Conservation (phyloP, 139 green algal species). For the Nannochloris sp. region DNA sequence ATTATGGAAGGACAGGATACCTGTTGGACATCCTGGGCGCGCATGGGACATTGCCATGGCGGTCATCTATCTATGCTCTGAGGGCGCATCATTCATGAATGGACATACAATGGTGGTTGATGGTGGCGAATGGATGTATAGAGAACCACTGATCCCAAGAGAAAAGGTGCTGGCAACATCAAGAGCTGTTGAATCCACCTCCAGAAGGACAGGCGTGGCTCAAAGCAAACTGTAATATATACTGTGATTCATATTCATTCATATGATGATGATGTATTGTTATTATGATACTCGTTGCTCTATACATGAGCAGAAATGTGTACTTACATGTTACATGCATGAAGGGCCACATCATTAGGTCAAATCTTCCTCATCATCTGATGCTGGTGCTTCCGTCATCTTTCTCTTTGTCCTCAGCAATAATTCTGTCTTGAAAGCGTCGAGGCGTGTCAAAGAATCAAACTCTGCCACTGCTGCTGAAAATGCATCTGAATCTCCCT, state of each 20-base stretch:
- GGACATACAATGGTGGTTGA: slow-evolving; percentile 80
- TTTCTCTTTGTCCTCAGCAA: slow-evolving; percentile 40
- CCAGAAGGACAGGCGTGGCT: slow-evolving; percentile 46
- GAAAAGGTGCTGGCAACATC: slow-evolving; percentile 40
- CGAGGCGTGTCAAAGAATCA: slow-evolving; percentile 80
- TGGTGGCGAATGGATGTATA: slow-evolving; percentile 70
- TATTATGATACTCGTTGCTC: too few species aligned
- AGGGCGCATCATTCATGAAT: slow-evolving; percentile 40
- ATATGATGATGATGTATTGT: neutral
- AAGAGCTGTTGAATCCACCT: slow-evolving; percentile 53
- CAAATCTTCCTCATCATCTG: slow-evolving; percentile 41
- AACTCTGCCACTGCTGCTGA: slow-evolving; percentile 75
- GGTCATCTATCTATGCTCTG: slow-evolving; percentile 63
- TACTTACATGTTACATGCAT: neutral
- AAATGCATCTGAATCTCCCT: slow-evolving; percentile 68
- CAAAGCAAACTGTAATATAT: neutral
- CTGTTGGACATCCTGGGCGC: slow-evolving; percentile 64
- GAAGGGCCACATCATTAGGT: slow-evolving; percentile 9
- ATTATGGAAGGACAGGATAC: slow-evolving; percentile 39
- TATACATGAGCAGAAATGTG: too few species aligned
- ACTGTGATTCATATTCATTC: neutral
- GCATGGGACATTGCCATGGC: slow-evolving; percentile 84
- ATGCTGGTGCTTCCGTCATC: slow-evolving; percentile 14
- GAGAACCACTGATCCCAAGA: slow-evolving; percentile 42
- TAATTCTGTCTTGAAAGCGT: slow-evolving; percentile 77